These are phyloP conservation scores for Lactarius pseudohatsudake DNA, from an alignment of 768 basidiomycete genomes.

Conservation along the genomic window DNA sequence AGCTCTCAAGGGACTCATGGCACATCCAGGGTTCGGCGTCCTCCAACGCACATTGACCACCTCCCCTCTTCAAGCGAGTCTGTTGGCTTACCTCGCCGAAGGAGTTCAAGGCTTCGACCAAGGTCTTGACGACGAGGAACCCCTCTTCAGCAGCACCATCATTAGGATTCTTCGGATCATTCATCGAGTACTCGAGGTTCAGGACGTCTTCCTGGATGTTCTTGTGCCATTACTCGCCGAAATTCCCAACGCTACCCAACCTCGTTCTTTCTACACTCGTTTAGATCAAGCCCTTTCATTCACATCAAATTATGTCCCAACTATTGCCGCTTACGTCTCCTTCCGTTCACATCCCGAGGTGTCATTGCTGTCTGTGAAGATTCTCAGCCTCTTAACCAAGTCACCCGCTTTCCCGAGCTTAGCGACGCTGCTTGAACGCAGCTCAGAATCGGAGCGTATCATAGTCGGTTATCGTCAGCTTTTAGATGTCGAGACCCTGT, in stretches of 20 bases:
- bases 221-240: constrained; percentile 76
- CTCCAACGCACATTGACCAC: constrained; percentile 75
- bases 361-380: constrained; percentile 74
- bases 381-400: constrained; percentile 63
- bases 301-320: constrained; percentile 68
- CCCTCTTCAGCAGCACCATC: constrained; percentile 72
- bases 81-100: constrained; percentile 80
- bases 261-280: constrained; percentile 67
- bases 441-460: constrained; percentile 82
- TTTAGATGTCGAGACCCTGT: constrained; percentile 58
- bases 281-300: constrained; percentile 77
- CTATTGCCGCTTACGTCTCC: constrained; percentile 77
- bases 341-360: constrained; percentile 73
- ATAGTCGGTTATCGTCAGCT: constrained; percentile 72
- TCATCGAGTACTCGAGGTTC: constrained; percentile 77
- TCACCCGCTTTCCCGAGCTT: constrained; percentile 71
- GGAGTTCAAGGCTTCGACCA: constrained; percentile 77
- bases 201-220: constrained; percentile 87
- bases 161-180: constrained; percentile 80
- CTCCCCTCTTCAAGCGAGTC: constrained; percentile 65
- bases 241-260: constrained; percentile 57
- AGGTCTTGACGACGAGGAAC: constrained; percentile 64
- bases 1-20: constrained; percentile 51
- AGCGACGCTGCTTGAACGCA: constrained; percentile 75
- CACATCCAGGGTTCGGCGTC: constrained; percentile 87